Base-by-base conservation (phyloP, 805 yeast genomes). In the Diddensiella caesifluorescens region DNA sequence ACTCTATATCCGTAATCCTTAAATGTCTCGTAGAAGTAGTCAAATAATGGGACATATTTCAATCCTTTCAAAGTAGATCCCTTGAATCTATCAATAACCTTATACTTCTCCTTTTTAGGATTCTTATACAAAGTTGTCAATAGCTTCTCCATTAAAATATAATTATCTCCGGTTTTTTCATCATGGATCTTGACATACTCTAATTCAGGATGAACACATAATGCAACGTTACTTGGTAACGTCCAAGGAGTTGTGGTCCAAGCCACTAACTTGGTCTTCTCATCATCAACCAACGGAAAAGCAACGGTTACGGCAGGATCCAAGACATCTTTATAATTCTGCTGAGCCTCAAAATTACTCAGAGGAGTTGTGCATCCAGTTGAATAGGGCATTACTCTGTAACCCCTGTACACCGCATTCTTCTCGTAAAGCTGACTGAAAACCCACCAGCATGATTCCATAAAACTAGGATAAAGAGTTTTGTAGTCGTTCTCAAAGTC, bases 211-310 rank as follows among this genome's bases (percentile, higher is more conserved):
- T 92, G 77, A 34, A 92, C 97, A 59, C 95, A 89, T 48, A 92
- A 74, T 10, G 89, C 90, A 62, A 92, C 68, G 64, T 92, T 90
- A 22, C 95, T 84, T 31, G 98, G 98, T 60, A 92, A 73, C 38
- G 99, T 94, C 99, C 99, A 92, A 40, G 99, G 99, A 20, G 99
- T 92, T 47, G 99, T 92, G 34, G 99, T 92, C 99, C 99, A 92
- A 6, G 97, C 97, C 29, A 92, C 89, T 52, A 92, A 71, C 51
- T 75, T 70, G 41, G 95, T 85, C 57, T 83, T 78, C 50, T 86
- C 88, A 57, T 89, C 94, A 48, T 78, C 84, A 23, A 74, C 68
- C 43, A 85, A 70, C 49, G 85, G 84, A 74, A 92, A 94, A 21
- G 87, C 95, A 54, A 92, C 67, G 46, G 96, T 88, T 38, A 94